Conservation (phyloP, 306 rosid genomes). For the Cajanus cajan region DNA sequence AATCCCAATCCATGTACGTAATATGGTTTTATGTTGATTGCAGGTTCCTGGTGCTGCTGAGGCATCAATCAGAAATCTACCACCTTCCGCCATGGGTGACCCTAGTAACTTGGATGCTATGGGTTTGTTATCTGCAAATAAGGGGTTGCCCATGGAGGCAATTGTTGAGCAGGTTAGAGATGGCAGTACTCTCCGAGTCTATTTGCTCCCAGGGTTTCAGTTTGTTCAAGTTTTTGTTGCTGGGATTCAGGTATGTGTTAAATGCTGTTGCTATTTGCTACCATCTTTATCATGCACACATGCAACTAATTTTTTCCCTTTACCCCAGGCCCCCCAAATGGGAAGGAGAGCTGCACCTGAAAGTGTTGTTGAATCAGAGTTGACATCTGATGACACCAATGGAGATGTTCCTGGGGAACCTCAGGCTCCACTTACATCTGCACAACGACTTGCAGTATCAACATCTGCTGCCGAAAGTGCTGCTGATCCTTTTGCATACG, state of each 20-base stretch:
- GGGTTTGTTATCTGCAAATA: slow-evolving; percentile 74
- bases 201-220: slow-evolving; percentile 96
- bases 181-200: slow-evolving; percentile 88
- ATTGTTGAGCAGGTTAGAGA: slow-evolving; percentile 98
- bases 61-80: slow-evolving; percentile 78
- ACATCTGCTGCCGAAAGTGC: slow-evolving; percentile 55
- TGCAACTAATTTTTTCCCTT: slow-evolving; percentile 19
- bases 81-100: slow-evolving; percentile 96
- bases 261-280: slow-evolving; percentile 5
- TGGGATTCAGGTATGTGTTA: slow-evolving; percentile 79
- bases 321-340: slow-evolving; percentile 77
- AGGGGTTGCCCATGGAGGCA: slow-evolving; percentile 85
- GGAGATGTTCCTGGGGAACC: slow-evolving; percentile 72
- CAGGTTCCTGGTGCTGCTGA: slow-evolving; percentile 94
- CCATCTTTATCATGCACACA: neutral
- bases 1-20: neutral
- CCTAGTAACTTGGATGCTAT: slow-evolving; percentile 86
- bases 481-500: slow-evolving; percentile 81
- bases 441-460: slow-evolving; percentile 89
- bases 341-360: slow-evolving; percentile 84
- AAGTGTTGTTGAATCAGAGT: slow-evolving; percentile 55
- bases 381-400: slow-evolving; percentile 51
- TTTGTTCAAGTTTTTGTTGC: slow-evolving; percentile 97
- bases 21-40: slow-evolving; percentile 31
- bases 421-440: slow-evolving; percentile 81